Evolutionary conservation across 2,329 filamentous ascomycete genomes (phyloP).

Genomic region (Sordariomycetes sp.): DNA sequence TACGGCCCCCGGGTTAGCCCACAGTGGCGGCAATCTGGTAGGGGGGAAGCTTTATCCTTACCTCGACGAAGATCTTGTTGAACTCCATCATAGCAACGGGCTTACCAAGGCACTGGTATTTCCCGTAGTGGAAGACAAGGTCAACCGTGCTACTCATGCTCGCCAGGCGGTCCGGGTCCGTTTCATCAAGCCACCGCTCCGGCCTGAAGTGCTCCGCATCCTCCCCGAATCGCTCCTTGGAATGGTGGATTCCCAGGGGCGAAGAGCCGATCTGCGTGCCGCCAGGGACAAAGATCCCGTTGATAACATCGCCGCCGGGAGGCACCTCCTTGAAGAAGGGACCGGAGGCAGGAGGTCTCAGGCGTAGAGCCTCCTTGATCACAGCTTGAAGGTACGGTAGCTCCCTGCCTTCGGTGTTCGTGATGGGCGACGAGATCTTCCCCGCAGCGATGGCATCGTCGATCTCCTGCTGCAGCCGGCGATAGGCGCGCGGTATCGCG

Average conservation of each 20-base stretch:
- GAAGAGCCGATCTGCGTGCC: conserved; percentile 33
- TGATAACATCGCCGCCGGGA: conserved; percentile 23
- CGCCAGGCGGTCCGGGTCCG: conserved; percentile 19
- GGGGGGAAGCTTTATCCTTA: conserved; percentile 8
- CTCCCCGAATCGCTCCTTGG: conserved; percentile 22
- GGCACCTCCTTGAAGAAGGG: conserved; percentile 23
- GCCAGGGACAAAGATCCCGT: conserved; percentile 28
- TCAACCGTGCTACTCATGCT: conserved; percentile 27
- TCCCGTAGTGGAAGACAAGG: conserved; percentile 30
- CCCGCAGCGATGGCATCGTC: conserved; percentile 17
- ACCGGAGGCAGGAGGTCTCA: conserved; percentile 30
- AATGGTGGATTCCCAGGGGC: conserved; percentile 26
- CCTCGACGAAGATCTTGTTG: conserved; percentile 31
- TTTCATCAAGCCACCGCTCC: conserved; percentile 31
- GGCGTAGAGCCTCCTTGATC: conserved; percentile 35
- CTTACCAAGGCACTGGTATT: conserved; percentile 33
- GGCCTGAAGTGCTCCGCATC: conserved; percentile 33
- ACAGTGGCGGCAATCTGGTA: neutral
- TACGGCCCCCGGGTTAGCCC: neutral
- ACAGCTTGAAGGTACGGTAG: conserved; percentile 38
- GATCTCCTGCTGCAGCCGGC: conserved; percentile 36
- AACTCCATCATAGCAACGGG: conserved; percentile 31
- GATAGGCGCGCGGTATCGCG: conserved; percentile 33
- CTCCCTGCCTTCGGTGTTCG: conserved; percentile 22
- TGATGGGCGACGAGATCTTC: conserved; percentile 16